Evolutionary conservation across 805 yeast genomes (phyloP).

Genomic region (Candida nemodendra): DNA sequence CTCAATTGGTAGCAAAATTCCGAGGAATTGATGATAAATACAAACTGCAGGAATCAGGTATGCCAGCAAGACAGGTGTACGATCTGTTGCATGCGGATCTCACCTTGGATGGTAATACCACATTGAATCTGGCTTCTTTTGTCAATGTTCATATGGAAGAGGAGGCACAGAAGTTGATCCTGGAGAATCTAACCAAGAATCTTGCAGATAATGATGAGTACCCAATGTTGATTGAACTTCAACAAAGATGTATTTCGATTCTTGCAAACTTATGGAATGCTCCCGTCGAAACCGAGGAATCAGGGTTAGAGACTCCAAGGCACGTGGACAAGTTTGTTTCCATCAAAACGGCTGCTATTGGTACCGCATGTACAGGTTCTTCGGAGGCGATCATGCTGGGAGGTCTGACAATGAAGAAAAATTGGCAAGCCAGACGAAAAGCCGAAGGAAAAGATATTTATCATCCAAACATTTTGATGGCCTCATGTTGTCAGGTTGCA

Average conservation of each 20-base stretch:
- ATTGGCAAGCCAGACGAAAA: constrained; percentile 72
- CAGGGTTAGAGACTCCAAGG: constrained; percentile 16
- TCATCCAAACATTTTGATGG: constrained; percentile 87
- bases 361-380: constrained; percentile 92
- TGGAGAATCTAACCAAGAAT: constrained; percentile 79
- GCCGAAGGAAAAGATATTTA: constrained; percentile 56
- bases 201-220: constrained; percentile 93
- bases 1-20: constrained; percentile 27
- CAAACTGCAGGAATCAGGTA: constrained; percentile 57
- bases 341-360: constrained; percentile 49
- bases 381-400: constrained; percentile 93
- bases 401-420: constrained; percentile 87
- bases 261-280: constrained; percentile 82
- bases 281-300: constrained; percentile 34
- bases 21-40: constrained; percentile 50
- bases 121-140: constrained; percentile 82
- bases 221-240: constrained; percentile 78
- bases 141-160: constrained; percentile 72
- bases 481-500: constrained; percentile 91
- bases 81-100: constrained; percentile 69
- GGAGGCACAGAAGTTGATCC: constrained; percentile 51
- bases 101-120: constrained; percentile 80
- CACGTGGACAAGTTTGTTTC: constrained; percentile 3
- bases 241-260: constrained; percentile 79
- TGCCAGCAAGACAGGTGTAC: constrained; percentile 52